Base-by-base conservation (phyloP, 352 stramenopile species). In the Phytophthora kernoviae region DNA sequence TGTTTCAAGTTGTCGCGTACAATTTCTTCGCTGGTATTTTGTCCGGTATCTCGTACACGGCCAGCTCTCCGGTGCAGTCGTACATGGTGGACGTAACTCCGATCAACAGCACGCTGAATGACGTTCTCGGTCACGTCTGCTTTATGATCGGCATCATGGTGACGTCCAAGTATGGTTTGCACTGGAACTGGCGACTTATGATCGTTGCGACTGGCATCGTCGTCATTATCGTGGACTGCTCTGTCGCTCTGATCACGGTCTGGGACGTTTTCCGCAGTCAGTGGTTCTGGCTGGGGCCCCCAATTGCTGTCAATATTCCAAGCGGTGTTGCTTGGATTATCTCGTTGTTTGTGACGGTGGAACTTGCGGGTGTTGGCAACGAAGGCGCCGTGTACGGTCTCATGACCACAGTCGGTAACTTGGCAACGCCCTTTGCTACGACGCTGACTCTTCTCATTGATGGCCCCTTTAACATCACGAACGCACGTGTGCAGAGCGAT, bases 1-100 rank as follows among this genome's bases (percentile, higher is more conserved):
- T 84, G 56, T 78, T 65, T 56, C 70, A 81, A 50, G 45, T 82
- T 36, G 67, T 84, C 32, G 34, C 58, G 27, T 82, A 75, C 34
- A 34, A 71, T 41, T 78, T 84, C 36, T 63, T 78, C 24, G 57
- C 50, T 32, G 62, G 62, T n/a, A 61, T 81, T 37, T 76, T 83
- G 58, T 57, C 53, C 4, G 37, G 58, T 18, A 73, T 80, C 20
- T 60, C 43, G 63, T 70, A 65, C 36, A 73, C 58, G n/a, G 63
- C 64, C 30, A 64, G 61, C 41, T 56, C 41, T 1, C 64, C 67
- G 15, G 58, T 77, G 32, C 44, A 71, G 47, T 66, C 47, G 15
- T 65, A 72, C 59, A 77, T 72, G 67, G 68, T 64, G 12, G 48
- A 61, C 10, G 65, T 67, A 8, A 66, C 58, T 5, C 55, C 63